A percentile compares a stretch with the other conserved stretches of the same genome.
Conservation (phyloP, 2,329 filamentous ascomycete species). For the Aspergillus texensis region DNA sequence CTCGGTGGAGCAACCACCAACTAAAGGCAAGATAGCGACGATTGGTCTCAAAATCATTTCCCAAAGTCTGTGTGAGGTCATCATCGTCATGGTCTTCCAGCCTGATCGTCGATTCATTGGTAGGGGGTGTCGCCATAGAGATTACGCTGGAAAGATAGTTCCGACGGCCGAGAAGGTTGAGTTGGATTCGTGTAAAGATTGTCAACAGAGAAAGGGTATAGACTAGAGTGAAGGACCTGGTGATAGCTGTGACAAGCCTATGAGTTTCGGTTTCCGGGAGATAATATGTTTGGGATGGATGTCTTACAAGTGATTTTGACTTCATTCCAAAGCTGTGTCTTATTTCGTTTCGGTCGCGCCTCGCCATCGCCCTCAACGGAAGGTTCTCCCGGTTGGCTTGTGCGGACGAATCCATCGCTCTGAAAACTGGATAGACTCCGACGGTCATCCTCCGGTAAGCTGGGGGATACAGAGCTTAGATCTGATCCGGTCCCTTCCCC, state of each 20-base stretch:
- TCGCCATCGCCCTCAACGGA: constrained; percentile 52
- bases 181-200: constrained; percentile 89
- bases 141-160: constrained; percentile 97
- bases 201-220: constrained; percentile 89
- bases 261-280: constrained; percentile 14
- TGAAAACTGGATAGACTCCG: constrained; percentile 74
- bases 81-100: constrained; percentile 95
- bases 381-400: constrained; percentile 71
- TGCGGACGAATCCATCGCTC: constrained; percentile 81
- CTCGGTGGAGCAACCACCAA: constrained; percentile 94
- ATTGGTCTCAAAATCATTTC: constrained; percentile 95
- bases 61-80: constrained; percentile 81
- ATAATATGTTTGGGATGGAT: background rate
- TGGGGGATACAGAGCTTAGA: constrained; percentile 61
- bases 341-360: constrained; percentile 69
- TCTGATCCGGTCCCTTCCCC: constrained; percentile 62
- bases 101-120: constrained; percentile 74
- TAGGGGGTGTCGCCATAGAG: constrained; percentile 76
- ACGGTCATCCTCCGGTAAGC: constrained; percentile 79
- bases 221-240: constrained; percentile 84
- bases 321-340: constrained; percentile 95
- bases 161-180: constrained; percentile 91
- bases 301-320: constrained; percentile 87
- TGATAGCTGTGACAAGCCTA: constrained; percentile 66
- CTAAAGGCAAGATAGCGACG: constrained; percentile 92